Base-by-base conservation (phyloP, 192 early-diverging fungal genomes). In the Coemansia sp. region DNA sequence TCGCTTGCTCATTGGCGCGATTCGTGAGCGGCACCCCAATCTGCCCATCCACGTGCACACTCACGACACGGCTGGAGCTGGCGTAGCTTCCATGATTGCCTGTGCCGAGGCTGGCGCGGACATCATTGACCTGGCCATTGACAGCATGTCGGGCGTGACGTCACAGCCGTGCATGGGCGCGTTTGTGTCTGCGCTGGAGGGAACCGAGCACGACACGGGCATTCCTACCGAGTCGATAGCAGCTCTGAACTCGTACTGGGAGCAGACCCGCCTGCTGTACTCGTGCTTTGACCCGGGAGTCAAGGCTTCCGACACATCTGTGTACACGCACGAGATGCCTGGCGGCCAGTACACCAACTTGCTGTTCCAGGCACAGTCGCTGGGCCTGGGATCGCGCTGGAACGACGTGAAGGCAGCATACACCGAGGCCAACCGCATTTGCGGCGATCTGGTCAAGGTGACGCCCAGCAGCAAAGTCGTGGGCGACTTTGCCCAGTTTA, bases 311-410 rank as follows among this genome's bases (percentile, higher is more conserved):
- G 95, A 97, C 71, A 88, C 93, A 2, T 88, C 88, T 16, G 93
- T 97, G 12, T 97, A 97, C 75, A 82, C 87, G 23, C 93, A 94
- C 69, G 95, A 97, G 81, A 95, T 97, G 95, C 93, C 92, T 45
- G 93, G 94, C 56, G 89, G 95, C 23, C 95, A 98, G 79, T 98
- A 98, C 83, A 98, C 95, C 45, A 98, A 98, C 80, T 74, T 98
- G 40, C 85, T 96, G 82, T 98, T 98, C 88, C 95, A 98, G 76
- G 87, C 91, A 30, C 90, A 94, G 69, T 90, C 92, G 62, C 82
- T 96, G 14, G 95, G 95, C 7, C 81, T 98, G 11, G 95, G 95
- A 44, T 84, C 90, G 28, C 85, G 86, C 56, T 98, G 95, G 95
- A 87, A 91, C 62, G 89, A 91, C 60, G 90, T 98, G 62, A 96